Evolutionary conservation across 768 basidiomycete genomes (phyloP).

Genomic region (Phylloporus arenicola): DNA sequence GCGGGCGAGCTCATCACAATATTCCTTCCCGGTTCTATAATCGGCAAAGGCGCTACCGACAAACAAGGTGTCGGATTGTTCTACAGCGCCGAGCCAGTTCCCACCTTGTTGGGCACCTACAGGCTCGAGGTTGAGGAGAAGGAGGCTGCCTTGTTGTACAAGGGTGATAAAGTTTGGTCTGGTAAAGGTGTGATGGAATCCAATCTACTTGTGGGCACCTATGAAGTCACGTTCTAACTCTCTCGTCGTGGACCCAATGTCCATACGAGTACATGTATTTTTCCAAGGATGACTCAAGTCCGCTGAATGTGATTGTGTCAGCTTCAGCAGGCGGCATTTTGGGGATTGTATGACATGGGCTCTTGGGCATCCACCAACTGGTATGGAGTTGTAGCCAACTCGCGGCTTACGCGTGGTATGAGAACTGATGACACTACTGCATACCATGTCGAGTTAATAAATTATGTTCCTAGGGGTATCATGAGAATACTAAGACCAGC

Average conservation of each 20-base stretch:
- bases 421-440: too few species aligned
- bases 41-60: not conserved
- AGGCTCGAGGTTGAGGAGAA: not conserved
- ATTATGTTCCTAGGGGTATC: not conserved
- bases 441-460: not conserved
- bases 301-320: too few species aligned
- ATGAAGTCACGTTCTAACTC: not conserved
- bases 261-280: too few species aligned
- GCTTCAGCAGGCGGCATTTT: too few species aligned
- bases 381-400: too few species aligned
- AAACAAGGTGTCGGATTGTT: not conserved
- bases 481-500: not conserved
- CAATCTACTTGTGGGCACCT: not conserved
- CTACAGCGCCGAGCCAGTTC: not conserved
- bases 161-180: not conserved
- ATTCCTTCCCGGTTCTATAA: not conserved
- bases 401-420: too few species aligned
- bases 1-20: not conserved
- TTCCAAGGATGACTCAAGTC: too few species aligned
- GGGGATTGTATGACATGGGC: too few species aligned
- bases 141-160: not conserved
- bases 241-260: too few species aligned
- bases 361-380: too few species aligned
- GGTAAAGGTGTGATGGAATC: not conserved
- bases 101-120: not conserved